Conservation (phyloP, 2,329 filamentous ascomycete species). For the Ceratocystiopsis brevicomis region DNA sequence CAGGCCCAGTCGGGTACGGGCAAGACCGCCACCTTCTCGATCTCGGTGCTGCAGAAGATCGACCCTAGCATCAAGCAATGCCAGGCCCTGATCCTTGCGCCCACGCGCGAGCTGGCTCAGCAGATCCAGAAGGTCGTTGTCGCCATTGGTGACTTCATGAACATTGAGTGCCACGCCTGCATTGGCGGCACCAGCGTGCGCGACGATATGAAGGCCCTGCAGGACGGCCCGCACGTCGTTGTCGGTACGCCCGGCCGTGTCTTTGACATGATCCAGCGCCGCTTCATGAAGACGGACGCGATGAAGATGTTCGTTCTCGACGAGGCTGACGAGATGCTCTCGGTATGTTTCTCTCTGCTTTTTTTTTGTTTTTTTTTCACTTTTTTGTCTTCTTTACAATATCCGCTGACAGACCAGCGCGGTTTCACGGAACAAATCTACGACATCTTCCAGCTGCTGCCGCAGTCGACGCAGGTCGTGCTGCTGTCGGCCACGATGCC, state of each 20-base stretch:
- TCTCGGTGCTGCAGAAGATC: slow-evolving; percentile 97
- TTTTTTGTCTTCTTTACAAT: too few relatives aligned
- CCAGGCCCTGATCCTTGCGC: slow-evolving; percentile 95
- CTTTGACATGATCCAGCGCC: slow-evolving; percentile 98
- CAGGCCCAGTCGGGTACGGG: slow-evolving; percentile 99
- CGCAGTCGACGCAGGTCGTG: slow-evolving; percentile 94
- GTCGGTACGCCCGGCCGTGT: slow-evolving; percentile 97
- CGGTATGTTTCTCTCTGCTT: slow-evolving; percentile 31
- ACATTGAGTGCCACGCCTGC: slow-evolving; percentile 95
- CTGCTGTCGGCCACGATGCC: slow-evolving; percentile 97
- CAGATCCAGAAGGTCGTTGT: slow-evolving; percentile 99
- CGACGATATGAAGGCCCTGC: slow-evolving; percentile 95
- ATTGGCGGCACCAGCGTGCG: slow-evolving; percentile 96
- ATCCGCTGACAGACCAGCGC: slow-evolving; percentile 36
- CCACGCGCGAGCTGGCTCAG: slow-evolving; percentile 94
- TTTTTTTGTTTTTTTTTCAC: not conserved
- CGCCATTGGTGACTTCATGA: slow-evolving; percentile 99
- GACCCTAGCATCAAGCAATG: slow-evolving; percentile 86
- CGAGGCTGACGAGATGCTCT: slow-evolving; percentile 98
- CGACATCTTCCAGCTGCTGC: slow-evolving; percentile 98
- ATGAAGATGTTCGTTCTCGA: slow-evolving; percentile 99
- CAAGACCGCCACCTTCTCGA: slow-evolving; percentile 99
- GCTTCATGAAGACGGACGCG: slow-evolving; percentile 85
- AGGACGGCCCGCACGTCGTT: slow-evolving; percentile 91
- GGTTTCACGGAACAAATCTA: slow-evolving; percentile 99